These are phyloP conservation scores for Zasmidium angulare DNA, from an alignment of 2,329 filamentous ascomycete genomes.

Conservation along the genomic window DNA sequence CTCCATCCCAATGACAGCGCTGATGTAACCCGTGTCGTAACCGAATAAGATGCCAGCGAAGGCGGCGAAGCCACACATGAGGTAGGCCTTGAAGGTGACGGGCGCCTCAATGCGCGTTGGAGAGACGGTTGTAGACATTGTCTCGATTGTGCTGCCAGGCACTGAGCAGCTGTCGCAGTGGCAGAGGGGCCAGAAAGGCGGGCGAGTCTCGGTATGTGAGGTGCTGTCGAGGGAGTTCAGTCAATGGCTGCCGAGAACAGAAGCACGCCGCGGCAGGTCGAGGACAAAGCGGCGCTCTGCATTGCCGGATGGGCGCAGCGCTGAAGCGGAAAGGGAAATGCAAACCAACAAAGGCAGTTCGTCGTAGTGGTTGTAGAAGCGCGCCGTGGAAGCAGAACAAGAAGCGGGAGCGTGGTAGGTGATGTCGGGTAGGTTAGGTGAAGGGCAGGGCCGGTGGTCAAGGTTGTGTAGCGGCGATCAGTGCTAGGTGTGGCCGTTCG, in stretches of 20 bases:
- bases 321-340: background rate
- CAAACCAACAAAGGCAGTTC: no score
- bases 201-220: background rate
- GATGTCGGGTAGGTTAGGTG: background rate
- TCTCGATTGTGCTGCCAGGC: background rate
- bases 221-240: background rate
- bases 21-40: slow-evolving; percentile 59
- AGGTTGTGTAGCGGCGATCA: no score
- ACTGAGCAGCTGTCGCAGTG: background rate
- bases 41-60: slow-evolving; percentile 63
- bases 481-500: background rate
- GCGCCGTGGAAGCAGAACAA: background rate
- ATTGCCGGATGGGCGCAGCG: background rate
- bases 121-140: background rate
- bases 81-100: slow-evolving; percentile 50
- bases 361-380: background rate
- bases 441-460: background rate
- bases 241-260: background rate
- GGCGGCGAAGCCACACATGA: slow-evolving; percentile 61
- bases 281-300: background rate
- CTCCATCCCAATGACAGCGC: slow-evolving; percentile 52
- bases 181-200: background rate
- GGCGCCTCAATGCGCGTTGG: slow-evolving; percentile 36
- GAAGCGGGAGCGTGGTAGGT: background rate
- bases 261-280: background rate